phyloP scores from a whole-genome alignment of 257 asterid genomes.

The Salvia rosmarinus region DNA sequence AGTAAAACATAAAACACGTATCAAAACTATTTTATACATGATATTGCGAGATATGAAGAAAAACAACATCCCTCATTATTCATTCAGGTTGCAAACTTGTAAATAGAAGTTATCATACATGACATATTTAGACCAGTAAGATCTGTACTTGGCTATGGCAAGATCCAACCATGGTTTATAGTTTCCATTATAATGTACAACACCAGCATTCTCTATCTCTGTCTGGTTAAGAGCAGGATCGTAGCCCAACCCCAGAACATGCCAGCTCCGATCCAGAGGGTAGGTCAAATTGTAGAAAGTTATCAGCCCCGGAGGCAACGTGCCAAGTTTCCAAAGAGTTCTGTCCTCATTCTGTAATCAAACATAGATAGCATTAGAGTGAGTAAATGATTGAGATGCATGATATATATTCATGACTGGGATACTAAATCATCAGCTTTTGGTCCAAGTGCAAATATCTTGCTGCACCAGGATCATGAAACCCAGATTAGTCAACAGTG shows the following conservation, averaged over 20 bases:
- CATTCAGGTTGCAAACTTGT: slow-evolving; percentile 57
- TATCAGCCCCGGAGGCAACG: slow-evolving; percentile 90
- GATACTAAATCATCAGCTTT: not conserved
- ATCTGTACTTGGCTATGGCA: slow-evolving; percentile 81
- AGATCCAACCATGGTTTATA: slow-evolving; percentile 99
- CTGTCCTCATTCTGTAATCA: slow-evolving; percentile 79
- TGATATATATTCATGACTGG: not conserved
- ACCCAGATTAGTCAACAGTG: not conserved
- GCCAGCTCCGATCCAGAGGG: slow-evolving; percentile 91
- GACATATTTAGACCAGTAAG: slow-evolving; percentile 82
- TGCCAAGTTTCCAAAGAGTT: slow-evolving; percentile 96
- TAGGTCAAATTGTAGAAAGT: slow-evolving; percentile 87
- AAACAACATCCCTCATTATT: slow-evolving; percentile 30
- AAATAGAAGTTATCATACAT: slow-evolving; percentile 66
- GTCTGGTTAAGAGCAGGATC: slow-evolving; percentile 93
- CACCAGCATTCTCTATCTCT: slow-evolving; percentile 82
- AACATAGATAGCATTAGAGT: slow-evolving; percentile 20
- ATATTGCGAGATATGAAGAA: not conserved
- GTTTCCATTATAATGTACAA: slow-evolving; percentile 91
- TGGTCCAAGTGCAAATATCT: not conserved
- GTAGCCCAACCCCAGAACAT: slow-evolving; percentile 93
- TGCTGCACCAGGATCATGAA: not conserved
- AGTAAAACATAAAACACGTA: not conserved
- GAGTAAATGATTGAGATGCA: slow-evolving; percentile 20
- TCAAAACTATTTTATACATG: slow-evolving; percentile 5